phyloP scores from a whole-genome alignment of 495 filamentous ascomycete species.

The Podospora pseudocomata region DNA sequence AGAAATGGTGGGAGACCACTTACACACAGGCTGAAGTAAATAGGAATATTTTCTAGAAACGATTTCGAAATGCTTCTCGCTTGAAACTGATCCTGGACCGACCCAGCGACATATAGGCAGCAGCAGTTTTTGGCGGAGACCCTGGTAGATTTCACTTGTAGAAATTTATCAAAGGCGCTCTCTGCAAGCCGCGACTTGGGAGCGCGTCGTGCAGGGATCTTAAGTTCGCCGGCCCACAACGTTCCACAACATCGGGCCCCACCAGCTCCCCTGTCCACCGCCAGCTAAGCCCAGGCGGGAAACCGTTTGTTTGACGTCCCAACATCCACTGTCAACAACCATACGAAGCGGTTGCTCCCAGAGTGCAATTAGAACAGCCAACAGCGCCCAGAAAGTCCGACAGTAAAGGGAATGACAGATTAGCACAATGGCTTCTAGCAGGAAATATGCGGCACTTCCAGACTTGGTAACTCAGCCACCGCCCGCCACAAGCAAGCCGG shows the following conservation, averaged over 20 bases:
- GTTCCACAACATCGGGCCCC: neutral
- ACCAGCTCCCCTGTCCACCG: neutral
- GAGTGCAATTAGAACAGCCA: neutral
- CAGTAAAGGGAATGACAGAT: neutral
- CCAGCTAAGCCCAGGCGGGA: neutral
- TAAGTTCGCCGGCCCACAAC: neutral
- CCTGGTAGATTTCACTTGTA: neutral
- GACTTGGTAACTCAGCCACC: conserved; percentile 58
- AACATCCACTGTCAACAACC: neutral
- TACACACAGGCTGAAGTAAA: neutral
- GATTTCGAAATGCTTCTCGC: neutral
- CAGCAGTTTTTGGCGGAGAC: neutral
- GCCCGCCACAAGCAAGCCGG: neutral
- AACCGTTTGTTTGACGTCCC: neutral
- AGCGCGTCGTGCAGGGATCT: conserved; percentile 1
- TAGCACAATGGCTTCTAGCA: conserved; percentile 47
- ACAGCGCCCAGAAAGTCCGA: neutral
- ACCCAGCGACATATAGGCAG: neutral
- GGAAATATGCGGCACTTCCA: conserved; percentile 81
- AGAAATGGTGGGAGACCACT: neutral
- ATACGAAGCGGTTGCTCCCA: neutral
- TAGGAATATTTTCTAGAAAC: too few relatives aligned
- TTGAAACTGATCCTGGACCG: neutral
- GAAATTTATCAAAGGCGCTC: neutral
- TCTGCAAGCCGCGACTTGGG: neutral